Conservation (phyloP, 2,329 filamentous ascomycete genomes). For the Xylaria sp. region DNA sequence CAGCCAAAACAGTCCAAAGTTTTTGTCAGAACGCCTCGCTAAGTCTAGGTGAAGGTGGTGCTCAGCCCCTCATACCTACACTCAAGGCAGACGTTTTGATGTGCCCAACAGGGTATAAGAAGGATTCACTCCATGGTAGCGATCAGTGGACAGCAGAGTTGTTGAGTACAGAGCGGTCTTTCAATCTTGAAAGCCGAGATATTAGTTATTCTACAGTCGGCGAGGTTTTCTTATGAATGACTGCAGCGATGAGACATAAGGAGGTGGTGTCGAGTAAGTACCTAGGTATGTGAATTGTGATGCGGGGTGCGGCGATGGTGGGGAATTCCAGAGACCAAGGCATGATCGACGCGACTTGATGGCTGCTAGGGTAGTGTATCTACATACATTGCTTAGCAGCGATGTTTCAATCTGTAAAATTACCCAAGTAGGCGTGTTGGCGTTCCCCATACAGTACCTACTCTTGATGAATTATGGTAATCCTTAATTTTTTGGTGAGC, state of each 20-base stretch:
- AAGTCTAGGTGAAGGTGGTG: constrained; percentile 7
- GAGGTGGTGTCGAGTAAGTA: background rate
- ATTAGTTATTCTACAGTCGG: background rate
- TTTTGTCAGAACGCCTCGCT: too few relatives aligned
- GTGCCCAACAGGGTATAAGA: background rate
- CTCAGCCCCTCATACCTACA: constrained; percentile 10
- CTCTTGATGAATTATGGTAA: too few relatives aligned
- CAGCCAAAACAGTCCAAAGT: too few relatives aligned
- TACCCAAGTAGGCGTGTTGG: too few relatives aligned
- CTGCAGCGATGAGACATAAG: background rate
- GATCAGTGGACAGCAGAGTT: background rate
- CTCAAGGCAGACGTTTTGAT: constrained; percentile 20
- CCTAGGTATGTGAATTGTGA: background rate
- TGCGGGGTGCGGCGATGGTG: background rate
- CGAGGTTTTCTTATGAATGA: too few relatives aligned
- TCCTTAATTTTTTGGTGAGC: too few relatives aligned
- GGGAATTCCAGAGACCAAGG: background rate
- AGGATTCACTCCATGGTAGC: background rate
- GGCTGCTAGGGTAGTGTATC: background rate
- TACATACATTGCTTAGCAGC: too few relatives aligned
- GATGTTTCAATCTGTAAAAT: too few relatives aligned
- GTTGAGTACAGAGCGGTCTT: background rate
- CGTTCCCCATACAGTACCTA: too few relatives aligned
- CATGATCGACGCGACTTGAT: background rate
- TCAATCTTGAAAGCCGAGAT: background rate